Evolutionary conservation across 441 rosid species (phyloP), one percentile per base, ranked within the genome.

Genomic region (Populus hybrid): DNA sequence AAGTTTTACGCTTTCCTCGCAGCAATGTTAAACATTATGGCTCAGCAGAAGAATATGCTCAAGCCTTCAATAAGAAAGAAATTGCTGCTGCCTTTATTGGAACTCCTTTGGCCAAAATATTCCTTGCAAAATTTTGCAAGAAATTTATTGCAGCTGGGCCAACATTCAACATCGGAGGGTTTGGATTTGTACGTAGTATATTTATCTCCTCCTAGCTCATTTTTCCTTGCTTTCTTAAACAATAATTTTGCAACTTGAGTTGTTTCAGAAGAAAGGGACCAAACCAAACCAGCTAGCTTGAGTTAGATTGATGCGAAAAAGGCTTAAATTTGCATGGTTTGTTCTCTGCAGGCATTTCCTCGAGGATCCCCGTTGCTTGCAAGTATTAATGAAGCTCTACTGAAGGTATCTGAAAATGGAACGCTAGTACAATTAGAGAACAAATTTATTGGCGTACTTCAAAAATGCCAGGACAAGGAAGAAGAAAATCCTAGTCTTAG

Each of bases 71-170:
- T 20, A 81, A 31, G 1, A 28, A 64, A 74, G 69, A 76, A 31
- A 79, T 77, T 61, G 77, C 74, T 4, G 86, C 84, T 31, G 76
- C 78, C 4, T 83, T 83, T 23, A 36, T 85, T 33, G 80, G 75
- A 26, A 59, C 24, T 24, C 80, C 86, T 63, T 12, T 71, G 28
- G 78, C 72, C 59, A 40, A 75, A 23, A 6, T 83, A 11, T 73
- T 85, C 40, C 38, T 66, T 3, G 74, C 83, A 23, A 85, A 33
- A 73, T 71, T 78, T 64, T 76, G 84, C 74, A 81, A 45, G 29
- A 75, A 56, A 8, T 79, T 80, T 73, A 21, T n/a, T 6, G 4
- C 7, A n/a, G 79, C 45, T 33, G 78, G 78, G 3, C 79, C 82
- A 38, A 65, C 72, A 0, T 77, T 65, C 68, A 77, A 35, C 74